phyloP scores from a whole-genome alignment of 768 basidiomycete species.

The Jaapia argillacea region DNA sequence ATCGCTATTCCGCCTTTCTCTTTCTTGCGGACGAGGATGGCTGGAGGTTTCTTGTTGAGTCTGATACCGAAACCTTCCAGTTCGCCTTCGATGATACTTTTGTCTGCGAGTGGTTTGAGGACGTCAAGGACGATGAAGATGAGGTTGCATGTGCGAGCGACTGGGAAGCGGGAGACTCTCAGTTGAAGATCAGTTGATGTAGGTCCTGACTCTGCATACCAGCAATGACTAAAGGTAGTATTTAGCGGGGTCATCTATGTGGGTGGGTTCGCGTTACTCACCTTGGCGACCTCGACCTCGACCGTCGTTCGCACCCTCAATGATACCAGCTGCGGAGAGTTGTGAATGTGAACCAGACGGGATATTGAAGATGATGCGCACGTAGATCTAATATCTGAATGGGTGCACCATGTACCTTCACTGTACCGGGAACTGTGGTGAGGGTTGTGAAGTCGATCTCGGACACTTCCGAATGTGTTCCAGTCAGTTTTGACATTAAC shows the following conservation, averaged over 20 bases:
- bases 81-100: conserved; percentile 83
- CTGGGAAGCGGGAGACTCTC: conserved; percentile 28
- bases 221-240: conserved; percentile 49
- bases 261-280: too few species aligned
- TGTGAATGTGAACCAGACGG: conserved; percentile 8
- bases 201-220: conserved; percentile 33
- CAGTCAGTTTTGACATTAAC: conserved; percentile 91
- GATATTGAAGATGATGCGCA: conserved; percentile 25
- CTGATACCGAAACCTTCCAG: conserved; percentile 98
- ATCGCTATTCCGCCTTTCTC: conserved; percentile 92
- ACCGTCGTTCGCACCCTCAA: conserved; percentile 95
- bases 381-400: conserved; percentile 92
- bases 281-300: conserved; percentile 94
- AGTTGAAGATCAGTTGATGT: conserved; percentile 8
- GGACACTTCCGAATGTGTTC: conserved; percentile 92
- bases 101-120: conserved; percentile 94
- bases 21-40: conserved; percentile 74
- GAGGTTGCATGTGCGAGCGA: conserved; percentile 95
- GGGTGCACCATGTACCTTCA: conserved; percentile 92
- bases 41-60: conserved; percentile 89
- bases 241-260: conserved; percentile 15
- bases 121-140: conserved; percentile 99
- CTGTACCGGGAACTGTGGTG: conserved; percentile 89
- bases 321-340: conserved; percentile 70
- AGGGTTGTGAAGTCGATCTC: conserved; percentile 96